Base-by-base conservation (phyloP, 345 rosid species). In the Ricinus communis region DNA sequence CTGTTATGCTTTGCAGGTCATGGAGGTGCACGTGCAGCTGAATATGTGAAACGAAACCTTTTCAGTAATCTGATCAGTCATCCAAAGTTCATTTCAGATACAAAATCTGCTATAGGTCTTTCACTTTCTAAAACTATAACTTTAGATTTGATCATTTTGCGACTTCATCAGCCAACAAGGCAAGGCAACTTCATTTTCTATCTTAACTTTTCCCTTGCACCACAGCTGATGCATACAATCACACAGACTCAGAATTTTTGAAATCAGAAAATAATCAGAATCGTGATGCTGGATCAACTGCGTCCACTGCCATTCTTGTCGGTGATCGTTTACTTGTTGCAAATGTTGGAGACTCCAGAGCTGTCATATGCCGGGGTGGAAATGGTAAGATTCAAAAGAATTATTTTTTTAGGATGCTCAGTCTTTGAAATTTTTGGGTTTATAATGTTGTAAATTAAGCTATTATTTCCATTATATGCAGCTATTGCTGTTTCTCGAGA, bases 11-110 rank as follows among this genome's bases (percentile, higher is more conserved):
- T 74, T 83, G 71, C 81, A 96, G 99, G 99, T 76, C 99, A 96
- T 83, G 99, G 99, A 64, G 99, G 99, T 73, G 96, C 90, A 69
- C 91, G 98, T 46, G 99, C 99, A 63, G 99, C 99, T 74, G 98
- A 96, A 82, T 96, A 89, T 77, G 97, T 96, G 81, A 96, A 96
- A 70, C 90, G 87, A 56, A 91, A 93, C 74, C 94, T 93, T 58
- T 93, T 96, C 85, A 89, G 95, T 72, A 96, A 96, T 86, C 81
- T 96, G 80, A 93, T 96, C 77, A 88, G 72, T 46, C 98, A 93
- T 84, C 99, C 99, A 71, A 91, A 90, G 79, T 96, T 96, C 81
- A 90, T 93, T 62, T 86, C 99, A 71, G 98, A 96, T 73, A 90
- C 97, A 53, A 83, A 87, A 85, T 82, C 93, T 25, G 99, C 99